Evolutionary conservation across 1,139 yeast genomes (phyloP).

Genomic region (Yamadazyma diospyri): DNA sequence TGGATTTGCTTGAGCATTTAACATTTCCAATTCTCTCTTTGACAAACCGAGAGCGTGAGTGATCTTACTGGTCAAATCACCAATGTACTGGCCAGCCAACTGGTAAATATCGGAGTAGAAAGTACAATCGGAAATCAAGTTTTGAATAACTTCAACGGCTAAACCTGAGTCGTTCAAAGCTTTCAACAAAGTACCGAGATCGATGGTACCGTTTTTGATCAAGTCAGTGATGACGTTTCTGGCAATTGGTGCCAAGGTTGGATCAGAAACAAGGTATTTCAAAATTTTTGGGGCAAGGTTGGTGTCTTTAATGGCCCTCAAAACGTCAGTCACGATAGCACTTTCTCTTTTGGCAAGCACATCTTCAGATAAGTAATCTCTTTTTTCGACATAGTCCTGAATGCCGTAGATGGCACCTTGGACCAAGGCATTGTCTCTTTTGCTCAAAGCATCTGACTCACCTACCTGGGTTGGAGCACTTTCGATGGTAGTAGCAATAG

Average conservation of each 20-base stretch:
- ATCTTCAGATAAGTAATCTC: slow-evolving; percentile 22
- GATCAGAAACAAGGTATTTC: slow-evolving; percentile 31
- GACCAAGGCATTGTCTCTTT: slow-evolving; percentile 29
- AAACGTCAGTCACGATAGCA: slow-evolving; percentile 42
- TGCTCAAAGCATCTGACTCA: slow-evolving; percentile 19
- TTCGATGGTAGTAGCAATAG: slow-evolving; percentile 26
- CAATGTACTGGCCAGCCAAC: slow-evolving; percentile 30
- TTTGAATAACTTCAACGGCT: slow-evolving; percentile 36
- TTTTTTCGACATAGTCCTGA: slow-evolving; percentile 27
- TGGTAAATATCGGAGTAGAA: slow-evolving; percentile 41
- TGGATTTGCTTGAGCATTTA: slow-evolving; percentile 8
- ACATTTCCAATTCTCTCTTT: slow-evolving; percentile 19
- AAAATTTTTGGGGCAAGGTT: slow-evolving; percentile 38
- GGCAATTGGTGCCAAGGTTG: slow-evolving; percentile 29
- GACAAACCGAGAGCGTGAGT: slow-evolving; percentile 20
- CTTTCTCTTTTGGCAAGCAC: slow-evolving; percentile 38
- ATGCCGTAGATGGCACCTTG: slow-evolving; percentile 28
- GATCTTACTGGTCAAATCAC: slow-evolving; percentile 29
- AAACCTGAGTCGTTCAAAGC: slow-evolving; percentile 45
- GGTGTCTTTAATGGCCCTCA: slow-evolving; percentile 37
- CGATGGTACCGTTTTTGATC: slow-evolving; percentile 33
- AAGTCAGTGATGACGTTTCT: slow-evolving; percentile 26
- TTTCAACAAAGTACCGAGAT: slow-evolving; percentile 37
- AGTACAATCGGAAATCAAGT: slow-evolving; percentile 37
- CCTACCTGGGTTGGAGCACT: slow-evolving; percentile 34